phyloP scores from a whole-genome alignment of 2,329 filamentous ascomycete species.

The Trichoderma semiorbis region DNA sequence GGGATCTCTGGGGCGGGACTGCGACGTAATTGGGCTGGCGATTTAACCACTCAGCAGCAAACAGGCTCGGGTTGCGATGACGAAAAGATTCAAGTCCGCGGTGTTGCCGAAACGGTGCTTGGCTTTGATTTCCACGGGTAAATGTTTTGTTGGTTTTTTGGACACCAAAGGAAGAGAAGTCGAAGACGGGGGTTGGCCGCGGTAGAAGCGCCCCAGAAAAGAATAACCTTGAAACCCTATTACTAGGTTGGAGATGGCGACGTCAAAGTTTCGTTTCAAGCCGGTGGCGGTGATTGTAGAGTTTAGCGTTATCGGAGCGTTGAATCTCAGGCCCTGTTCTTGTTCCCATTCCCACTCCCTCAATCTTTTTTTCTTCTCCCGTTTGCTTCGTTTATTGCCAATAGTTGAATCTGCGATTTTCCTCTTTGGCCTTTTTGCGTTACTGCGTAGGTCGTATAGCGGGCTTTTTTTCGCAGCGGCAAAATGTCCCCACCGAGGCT shows the following conservation, averaged over 20 bases:
- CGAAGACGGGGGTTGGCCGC: not conserved
- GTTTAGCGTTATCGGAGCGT: not conserved
- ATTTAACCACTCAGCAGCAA: constrained; percentile 10
- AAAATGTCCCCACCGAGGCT: constrained; percentile 1
- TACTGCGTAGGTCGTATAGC: not conserved
- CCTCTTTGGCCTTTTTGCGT: not conserved
- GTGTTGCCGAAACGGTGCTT: constrained; percentile 4
- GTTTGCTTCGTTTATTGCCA: not conserved
- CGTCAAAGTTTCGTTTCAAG: not conserved
- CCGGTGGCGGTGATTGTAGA: not conserved
- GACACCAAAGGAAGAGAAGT: not conserved
- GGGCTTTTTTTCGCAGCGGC: not conserved
- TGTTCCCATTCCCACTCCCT: not conserved
- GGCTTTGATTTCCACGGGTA: not conserved
- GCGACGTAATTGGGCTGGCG: constrained; percentile 15
- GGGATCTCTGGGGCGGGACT: not conserved
- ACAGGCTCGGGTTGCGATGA: not conserved
- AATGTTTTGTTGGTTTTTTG: not conserved
- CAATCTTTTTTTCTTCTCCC: not conserved
- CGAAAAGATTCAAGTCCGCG: constrained; percentile 10
- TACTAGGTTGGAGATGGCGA: not conserved
- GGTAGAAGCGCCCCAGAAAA: not conserved
- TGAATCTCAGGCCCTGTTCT: not conserved
- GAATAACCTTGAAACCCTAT: not conserved
- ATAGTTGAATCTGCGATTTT: not conserved